These are phyloP conservation scores for Neurospora africana DNA, from an alignment of 495 filamentous ascomycete species.

Conservation along the genomic window DNA sequence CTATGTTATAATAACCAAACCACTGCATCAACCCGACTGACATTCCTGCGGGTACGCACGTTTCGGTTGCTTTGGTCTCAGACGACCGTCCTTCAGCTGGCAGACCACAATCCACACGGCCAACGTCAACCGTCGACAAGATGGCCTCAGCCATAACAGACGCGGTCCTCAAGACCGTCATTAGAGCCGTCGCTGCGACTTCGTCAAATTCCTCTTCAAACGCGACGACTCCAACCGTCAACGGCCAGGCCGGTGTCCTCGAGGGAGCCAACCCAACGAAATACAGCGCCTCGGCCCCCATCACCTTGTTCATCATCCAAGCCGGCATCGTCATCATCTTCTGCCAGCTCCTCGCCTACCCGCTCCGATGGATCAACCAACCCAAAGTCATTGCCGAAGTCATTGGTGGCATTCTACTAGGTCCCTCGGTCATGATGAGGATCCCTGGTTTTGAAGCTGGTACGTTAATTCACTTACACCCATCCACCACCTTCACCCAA, in stretches of 20 bases:
- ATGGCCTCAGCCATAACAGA: neutral
- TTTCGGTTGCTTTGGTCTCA: neutral
- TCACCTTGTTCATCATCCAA: conserved; percentile 93
- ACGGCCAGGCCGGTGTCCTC: conserved; percentile 19
- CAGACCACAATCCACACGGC: neutral
- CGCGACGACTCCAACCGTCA: neutral
- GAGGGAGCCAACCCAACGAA: conserved; percentile 55
- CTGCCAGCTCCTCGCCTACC: conserved; percentile 63
- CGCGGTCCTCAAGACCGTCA: neutral
- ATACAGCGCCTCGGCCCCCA: conserved; percentile 73
- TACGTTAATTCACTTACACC: conserved; percentile 31
- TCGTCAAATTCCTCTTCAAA: neutral
- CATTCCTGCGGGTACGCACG: neutral
- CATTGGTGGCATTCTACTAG: conserved; percentile 82
- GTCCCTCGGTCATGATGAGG: conserved; percentile 75
- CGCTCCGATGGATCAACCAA: conserved; percentile 77
- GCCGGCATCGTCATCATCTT: conserved; percentile 83
- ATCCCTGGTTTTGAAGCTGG: conserved; percentile 68
- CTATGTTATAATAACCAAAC: too few species aligned
- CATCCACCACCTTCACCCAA: conserved; percentile 16
- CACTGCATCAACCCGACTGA: neutral
- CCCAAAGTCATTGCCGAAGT: conserved; percentile 95
- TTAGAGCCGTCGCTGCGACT: neutral
- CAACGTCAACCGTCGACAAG: neutral
- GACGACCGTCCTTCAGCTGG: neutral